phyloP scores from a whole-genome alignment of 805 yeast species.

The Kodamaea sagamina region DNA sequence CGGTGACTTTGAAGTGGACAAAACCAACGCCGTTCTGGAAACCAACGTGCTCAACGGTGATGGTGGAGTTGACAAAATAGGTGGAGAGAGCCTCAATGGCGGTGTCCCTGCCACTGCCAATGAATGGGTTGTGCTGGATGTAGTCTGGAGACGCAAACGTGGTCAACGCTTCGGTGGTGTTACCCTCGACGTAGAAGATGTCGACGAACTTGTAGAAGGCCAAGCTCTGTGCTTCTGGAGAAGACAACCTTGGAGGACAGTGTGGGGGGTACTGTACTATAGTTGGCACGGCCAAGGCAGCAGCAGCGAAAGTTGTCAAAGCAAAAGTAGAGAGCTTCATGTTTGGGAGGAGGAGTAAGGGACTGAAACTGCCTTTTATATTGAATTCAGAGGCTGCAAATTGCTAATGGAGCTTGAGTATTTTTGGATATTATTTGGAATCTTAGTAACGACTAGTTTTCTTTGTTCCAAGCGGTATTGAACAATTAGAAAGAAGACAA shows the following conservation, averaged over 20 bases:
- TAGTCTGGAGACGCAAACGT: slow-evolving; percentile 2
- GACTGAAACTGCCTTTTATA: too few relatives aligned
- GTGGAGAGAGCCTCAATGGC: not conserved
- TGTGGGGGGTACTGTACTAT: not conserved
- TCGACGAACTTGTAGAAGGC: slow-evolving; percentile 8
- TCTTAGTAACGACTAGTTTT: too few relatives aligned
- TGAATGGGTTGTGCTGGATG: slow-evolving; percentile 7
- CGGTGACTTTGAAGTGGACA: slow-evolving; percentile 4
- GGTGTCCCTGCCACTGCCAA: not conserved
- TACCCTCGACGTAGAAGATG: slow-evolving; percentile 2
- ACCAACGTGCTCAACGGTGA: not conserved
- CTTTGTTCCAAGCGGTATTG: too few relatives aligned
- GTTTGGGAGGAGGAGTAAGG: too few relatives aligned
- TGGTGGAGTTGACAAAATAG: slow-evolving; percentile 1
- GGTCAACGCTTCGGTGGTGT: slow-evolving; percentile 5
- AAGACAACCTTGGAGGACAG: slow-evolving; percentile 6
- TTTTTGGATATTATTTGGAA: too few relatives aligned
- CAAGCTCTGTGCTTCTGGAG: slow-evolving; percentile 2
- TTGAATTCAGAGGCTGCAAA: too few relatives aligned
- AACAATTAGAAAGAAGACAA: too few relatives aligned
- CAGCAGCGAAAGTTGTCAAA: not conserved
- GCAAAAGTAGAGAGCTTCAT: not conserved
- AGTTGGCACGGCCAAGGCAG: not conserved
- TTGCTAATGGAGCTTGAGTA: too few relatives aligned
- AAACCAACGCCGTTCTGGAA: slow-evolving; percentile 2